A percentile compares a stretch with the other conserved stretches of the same genome.
Evolutionary conservation across 441 rosid genomes (phyloP).

Genomic region (Cnidoscolus chayamansa): DNA sequence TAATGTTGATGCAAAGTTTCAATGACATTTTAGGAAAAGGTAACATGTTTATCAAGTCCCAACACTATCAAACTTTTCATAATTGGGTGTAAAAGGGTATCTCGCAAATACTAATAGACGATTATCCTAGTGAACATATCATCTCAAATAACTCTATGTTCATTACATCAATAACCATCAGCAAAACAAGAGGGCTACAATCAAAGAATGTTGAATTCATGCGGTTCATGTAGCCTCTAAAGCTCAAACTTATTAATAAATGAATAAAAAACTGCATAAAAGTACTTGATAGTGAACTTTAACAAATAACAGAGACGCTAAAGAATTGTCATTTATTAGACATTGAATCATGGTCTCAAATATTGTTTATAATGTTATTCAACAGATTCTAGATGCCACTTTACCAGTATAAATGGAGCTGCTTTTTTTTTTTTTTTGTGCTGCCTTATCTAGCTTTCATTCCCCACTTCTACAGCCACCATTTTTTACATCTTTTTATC

Average conservation of each 20-base stretch:
- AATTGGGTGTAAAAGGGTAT: not conserved
- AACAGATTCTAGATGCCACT: not conserved
- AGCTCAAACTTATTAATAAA: not conserved
- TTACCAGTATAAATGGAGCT: no score
- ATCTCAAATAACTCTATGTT: not conserved
- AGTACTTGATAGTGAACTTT: not conserved
- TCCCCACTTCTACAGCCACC: not conserved
- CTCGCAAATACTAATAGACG: not conserved
- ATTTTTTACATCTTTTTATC: not conserved
- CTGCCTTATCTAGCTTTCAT: not conserved
- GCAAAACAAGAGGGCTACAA: not conserved
- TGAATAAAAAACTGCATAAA: not conserved
- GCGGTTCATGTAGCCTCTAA: conserved; percentile 8
- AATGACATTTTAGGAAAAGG: not conserved
- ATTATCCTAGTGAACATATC: not conserved
- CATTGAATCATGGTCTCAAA: not conserved
- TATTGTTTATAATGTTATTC: no score
- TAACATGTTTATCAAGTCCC: not conserved
- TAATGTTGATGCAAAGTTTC: conserved; percentile 4
- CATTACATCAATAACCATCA: not conserved
- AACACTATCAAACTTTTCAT: not conserved
- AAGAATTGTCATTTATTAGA: not conserved
- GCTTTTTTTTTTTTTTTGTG: not conserved
- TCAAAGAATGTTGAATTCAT: not conserved
- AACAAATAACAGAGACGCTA: not conserved